Conservation (phyloP, 2,329 filamentous ascomycete species). For the Ophiocordyceps robertsii region DNA sequence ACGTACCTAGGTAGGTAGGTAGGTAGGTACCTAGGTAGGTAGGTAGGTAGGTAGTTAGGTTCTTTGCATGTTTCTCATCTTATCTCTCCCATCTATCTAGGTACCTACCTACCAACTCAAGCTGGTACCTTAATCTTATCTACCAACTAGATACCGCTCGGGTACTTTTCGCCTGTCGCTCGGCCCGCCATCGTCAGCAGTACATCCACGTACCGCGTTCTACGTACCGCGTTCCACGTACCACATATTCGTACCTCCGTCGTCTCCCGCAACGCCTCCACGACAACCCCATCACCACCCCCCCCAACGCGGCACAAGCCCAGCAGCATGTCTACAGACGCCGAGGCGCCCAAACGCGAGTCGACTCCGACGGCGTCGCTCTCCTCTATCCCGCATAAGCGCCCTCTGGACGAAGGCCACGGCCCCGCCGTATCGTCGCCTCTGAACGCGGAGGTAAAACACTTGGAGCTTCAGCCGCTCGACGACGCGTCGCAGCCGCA, state of each 20-base stretch:
- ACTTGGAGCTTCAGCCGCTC: slow-evolving; percentile 21
- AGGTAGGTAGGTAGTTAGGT: too few species aligned
- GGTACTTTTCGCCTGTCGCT: not conserved
- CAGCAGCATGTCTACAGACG: slow-evolving; percentile 21
- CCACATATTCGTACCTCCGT: too few species aligned
- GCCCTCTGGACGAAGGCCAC: slow-evolving; percentile 55
- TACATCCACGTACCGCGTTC: too few species aligned
- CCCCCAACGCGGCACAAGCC: not conserved
- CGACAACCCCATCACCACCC: too few species aligned
- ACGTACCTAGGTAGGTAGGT: too few species aligned
- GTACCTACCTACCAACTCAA: too few species aligned
- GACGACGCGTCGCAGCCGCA: slow-evolving; percentile 30
- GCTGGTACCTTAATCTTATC: not conserved
- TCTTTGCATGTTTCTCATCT: too few species aligned
- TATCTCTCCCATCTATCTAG: slow-evolving; percentile 1
- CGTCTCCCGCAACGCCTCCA: too few species aligned
- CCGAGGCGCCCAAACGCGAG: slow-evolving; percentile 25
- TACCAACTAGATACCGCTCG: not conserved
- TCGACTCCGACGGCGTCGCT: slow-evolving; percentile 23
- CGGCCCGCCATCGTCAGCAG: not conserved
- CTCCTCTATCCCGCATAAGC: slow-evolving; percentile 48
- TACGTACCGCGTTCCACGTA: too few species aligned
- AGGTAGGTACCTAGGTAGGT: too few species aligned
- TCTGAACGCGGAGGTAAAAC: slow-evolving; percentile 51
- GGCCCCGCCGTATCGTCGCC: slow-evolving; percentile 59